Evolutionary conservation across 768 basidiomycete species (phyloP), one percentile per base, ranked within the genome.

Genomic region (Ramaria sp.): DNA sequence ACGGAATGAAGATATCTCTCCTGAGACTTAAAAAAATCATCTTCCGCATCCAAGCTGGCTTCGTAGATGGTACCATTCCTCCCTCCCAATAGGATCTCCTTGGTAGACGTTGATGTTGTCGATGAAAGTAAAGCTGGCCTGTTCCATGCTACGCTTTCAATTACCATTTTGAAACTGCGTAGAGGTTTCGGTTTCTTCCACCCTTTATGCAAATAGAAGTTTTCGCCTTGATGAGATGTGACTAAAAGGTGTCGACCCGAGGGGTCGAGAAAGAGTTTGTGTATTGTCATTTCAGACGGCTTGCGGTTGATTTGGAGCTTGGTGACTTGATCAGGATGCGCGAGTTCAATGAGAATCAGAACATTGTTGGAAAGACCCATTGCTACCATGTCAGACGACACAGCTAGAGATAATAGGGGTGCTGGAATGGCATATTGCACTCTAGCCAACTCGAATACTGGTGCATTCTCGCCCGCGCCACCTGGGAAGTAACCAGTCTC

Each of bases 71-170:
- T 78, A 6, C 95, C 95, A 56, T 83, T 87, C 57, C 85, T 73
- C 1, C 83, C 83, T 16, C 94, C 95, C 56, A 99, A 81, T 12
- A 98, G 71, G 59, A 96, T 79, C 71, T 95, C 85, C 54, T 84
- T 72, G 3, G 87, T 91, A 5, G 88, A 87, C 0, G 82, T 84
- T 18, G 81, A 73, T 65, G 84, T 75, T 10, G 82, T 71, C 0
- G 83, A 75, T 7, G 84, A 77, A 37, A 85, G 69, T 44, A 84
- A 64, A 48, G 78, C 76, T 50, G 79, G 64, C 67, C 79, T 85
- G 62, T 91, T 93, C 95, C 95, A 98, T 0, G 89, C 89, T 38
- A 98, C 73, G 58, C 88, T 85, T 66, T 94, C 89, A 59, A 98
- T 85, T 62, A 88, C 76, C 73, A 90, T 83, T 65, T 88, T 85